phyloP scores from a whole-genome alignment of 2,329 filamentous ascomycete species.

The Aspergillus sp. region DNA sequence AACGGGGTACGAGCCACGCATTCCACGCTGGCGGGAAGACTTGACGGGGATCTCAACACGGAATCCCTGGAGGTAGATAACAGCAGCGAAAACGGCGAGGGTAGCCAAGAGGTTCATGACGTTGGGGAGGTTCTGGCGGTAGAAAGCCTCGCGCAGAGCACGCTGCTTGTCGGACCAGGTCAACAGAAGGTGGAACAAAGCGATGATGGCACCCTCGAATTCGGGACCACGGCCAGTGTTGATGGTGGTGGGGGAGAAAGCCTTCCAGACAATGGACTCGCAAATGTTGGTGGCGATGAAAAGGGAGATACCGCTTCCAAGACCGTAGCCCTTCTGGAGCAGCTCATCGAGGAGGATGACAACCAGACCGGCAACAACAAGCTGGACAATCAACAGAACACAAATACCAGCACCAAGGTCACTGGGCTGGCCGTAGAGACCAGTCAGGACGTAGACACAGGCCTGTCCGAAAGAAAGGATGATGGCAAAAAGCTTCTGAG shows the following conservation, averaged over 20 bases:
- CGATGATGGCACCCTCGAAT: conserved; percentile 97
- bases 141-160: conserved; percentile 97
- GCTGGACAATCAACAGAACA: conserved; percentile 95
- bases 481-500: conserved; percentile 97
- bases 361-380: conserved; percentile 94
- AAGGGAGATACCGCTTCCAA: conserved; percentile 96
- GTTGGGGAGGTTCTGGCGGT: conserved; percentile 98
- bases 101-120: conserved; percentile 98
- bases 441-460: conserved; percentile 96
- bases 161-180: conserved; percentile 99
- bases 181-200: conserved; percentile 93
- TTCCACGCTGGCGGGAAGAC: conserved; percentile 97
- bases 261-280: conserved; percentile 99
- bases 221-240: conserved; percentile 98
- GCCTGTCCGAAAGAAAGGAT: conserved; percentile 96
- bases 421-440: conserved; percentile 93
- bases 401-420: conserved; percentile 97
- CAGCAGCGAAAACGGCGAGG: conserved; percentile 86
- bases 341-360: conserved; percentile 99
- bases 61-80: conserved; percentile 99
- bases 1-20: conserved; percentile 95
- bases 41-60: conserved; percentile 99
- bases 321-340: conserved; percentile 97
- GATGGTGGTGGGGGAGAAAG: conserved; percentile 97
- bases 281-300: conserved; percentile 99